Base-by-base conservation (phyloP, 1,284 basidiomycete genomes). In the Moesziomyces sp. region DNA sequence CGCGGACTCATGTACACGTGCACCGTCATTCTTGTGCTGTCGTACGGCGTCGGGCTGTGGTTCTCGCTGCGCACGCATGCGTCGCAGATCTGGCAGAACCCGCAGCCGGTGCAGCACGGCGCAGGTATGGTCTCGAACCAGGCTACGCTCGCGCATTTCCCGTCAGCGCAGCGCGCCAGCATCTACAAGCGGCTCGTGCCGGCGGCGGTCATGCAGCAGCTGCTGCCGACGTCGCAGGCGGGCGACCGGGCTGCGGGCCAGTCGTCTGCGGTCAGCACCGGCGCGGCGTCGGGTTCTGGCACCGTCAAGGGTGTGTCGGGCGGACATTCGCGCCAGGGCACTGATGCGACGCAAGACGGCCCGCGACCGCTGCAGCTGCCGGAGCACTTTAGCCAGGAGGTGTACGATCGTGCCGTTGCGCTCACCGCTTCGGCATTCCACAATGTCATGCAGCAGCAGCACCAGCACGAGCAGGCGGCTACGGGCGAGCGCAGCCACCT, bases 41-140 rank as follows among this genome's bases (percentile, higher is more conserved):
- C 97, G 0, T 99, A 99, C 85, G 89, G 97, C 47, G 90, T 99
- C 62, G 97, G 97, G 38, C 87, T 99, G 0, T 99, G 97, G 97
- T 99, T 99, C 87, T 98, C 96, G 47, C 89, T 99, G 19, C 91
- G 94, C 47, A 99, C 97, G 0, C 97, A 99, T 84, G 97, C 97
- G 3, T 91, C 92, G 16, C 97, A 99, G 84, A 99, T 99, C 78
- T 99, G 97, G 97, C 95, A 99, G 84, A 98, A 98, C 81, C 49
- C 80, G 84, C 88, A 62, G 83, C 73, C 74, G 24, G 67, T 35
- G 49, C 70, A 62, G 43, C 64, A 57, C 5, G 63, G 47, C 43
- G 64, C 64, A 5, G 24, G 52, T 19, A 86, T 73, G 78, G 38
- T 74, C 14, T 61, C 42, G 46, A 72, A 67, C 54, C 82, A 58